Evolutionary conservation across 345 rosid genomes (phyloP).

Genomic region (Ceriops tagal): DNA sequence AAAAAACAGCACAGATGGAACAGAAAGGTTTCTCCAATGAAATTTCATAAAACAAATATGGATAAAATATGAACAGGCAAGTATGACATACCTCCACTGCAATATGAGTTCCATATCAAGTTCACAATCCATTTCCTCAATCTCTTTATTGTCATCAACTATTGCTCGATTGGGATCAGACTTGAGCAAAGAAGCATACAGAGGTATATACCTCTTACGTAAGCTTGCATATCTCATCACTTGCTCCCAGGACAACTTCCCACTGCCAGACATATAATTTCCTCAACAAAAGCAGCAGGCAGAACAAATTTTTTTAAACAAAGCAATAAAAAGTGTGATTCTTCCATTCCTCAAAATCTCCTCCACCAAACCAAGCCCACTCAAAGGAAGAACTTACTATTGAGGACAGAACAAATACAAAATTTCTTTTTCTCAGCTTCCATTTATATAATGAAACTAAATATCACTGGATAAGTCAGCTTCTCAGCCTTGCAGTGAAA

Average conservation of each 20-base stretch:
- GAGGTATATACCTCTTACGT: conserved; percentile 82
- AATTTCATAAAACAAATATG: neutral
- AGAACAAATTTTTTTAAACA: neutral
- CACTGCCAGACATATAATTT: conserved; percentile 60
- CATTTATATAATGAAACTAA: neutral
- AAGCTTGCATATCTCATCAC: conserved; percentile 64
- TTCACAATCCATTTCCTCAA: conserved; percentile 75
- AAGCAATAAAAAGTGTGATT: neutral
- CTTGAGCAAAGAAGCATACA: conserved; percentile 84
- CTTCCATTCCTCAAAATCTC: conserved; percentile 1
- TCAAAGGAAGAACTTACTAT: neutral
- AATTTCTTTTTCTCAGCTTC: neutral
- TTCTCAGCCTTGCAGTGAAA: neutral
- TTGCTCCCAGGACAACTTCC: conserved; percentile 92
- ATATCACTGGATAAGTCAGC: neutral
- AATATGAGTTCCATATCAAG: conserved; percentile 87
- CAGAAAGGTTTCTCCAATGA: neutral
- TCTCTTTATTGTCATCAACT: conserved; percentile 74
- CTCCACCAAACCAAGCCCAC: neutral
- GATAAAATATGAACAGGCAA: neutral
- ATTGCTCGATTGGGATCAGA: conserved; percentile 57
- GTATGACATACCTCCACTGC: conserved; percentile 80
- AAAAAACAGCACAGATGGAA: neutral
- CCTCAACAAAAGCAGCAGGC: conserved; percentile 25
- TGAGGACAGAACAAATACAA: neutral